Conservation (phyloP, 306 rosid genomes). For the Gastrolobium bilobum region DNA sequence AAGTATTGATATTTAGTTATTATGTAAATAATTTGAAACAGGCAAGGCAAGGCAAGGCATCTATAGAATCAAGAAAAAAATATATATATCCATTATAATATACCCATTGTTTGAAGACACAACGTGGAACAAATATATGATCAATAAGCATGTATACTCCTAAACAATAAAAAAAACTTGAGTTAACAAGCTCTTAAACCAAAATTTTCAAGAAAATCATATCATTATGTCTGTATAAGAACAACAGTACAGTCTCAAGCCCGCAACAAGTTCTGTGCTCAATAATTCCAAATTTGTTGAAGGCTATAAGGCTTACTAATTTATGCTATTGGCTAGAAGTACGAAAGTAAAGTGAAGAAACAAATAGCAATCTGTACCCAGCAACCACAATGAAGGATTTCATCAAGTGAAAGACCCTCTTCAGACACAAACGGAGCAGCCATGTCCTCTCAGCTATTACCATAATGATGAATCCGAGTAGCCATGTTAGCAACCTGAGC, state of each 20-base stretch:
- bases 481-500: slow-evolving; percentile 94
- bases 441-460: slow-evolving; percentile 32
- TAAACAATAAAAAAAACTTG: slow-evolving; percentile 26
- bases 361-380: slow-evolving; percentile 48
- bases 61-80: slow-evolving; percentile 13
- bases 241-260: slow-evolving; percentile 40
- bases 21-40: slow-evolving; percentile 12
- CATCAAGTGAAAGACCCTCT: neutral
- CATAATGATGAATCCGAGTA: slow-evolving; percentile 71
- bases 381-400: slow-evolving; percentile 33
- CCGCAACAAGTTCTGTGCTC: slow-evolving; percentile 12
- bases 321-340: slow-evolving; percentile 48
- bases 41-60: neutral
- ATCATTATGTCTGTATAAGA: slow-evolving; percentile 47
- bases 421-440: slow-evolving; percentile 21
- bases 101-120: slow-evolving; percentile 46
- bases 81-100: slow-evolving; percentile 34
- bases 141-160: slow-evolving; percentile 45
- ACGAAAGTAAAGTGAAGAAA: slow-evolving; percentile 35
- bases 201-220: slow-evolving; percentile 47
- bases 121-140: slow-evolving; percentile 45
- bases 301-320: slow-evolving; percentile 51
- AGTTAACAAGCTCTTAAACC: slow-evolving; percentile 38
- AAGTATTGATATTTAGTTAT: slow-evolving; percentile 17
- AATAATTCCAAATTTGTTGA: slow-evolving; percentile 40